Evolutionary conservation across 2,329 filamentous ascomycete genomes (phyloP), one percentile per base, ranked within the genome.

Genomic region (Diatrype stigma): DNA sequence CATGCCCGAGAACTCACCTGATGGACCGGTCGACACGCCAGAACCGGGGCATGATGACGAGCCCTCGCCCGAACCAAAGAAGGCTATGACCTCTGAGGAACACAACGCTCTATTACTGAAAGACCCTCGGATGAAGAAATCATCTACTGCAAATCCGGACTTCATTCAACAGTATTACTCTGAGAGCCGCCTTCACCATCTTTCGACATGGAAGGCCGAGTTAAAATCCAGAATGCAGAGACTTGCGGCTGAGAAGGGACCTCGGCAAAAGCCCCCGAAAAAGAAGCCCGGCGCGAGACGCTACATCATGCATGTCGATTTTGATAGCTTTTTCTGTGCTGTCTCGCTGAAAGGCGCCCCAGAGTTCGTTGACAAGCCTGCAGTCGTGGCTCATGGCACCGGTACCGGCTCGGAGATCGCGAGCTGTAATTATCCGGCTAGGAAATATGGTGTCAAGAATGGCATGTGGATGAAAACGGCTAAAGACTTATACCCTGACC

Each of bases 401-500:
- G 93, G 93, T 0, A 83, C 82, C 22, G 90, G 90, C 0, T 96
- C 93, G 0, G 94, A 99, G 65, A 97, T 99, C 62, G 94, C 94
- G 21, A 96, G 92, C 57, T 99, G 94, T 71, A 99, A 99, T 63
- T 99, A 99, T 65, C 85, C 87, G 19, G 94, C 95, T 6, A 84
- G 94, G 35, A 79, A 82, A 30, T 94, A 86, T 60, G 93, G 93
- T 1, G 79, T 99, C 49, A 96, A 92, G 65, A 99, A 99, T 60
- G 95, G 95, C 35, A 99, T 97, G 94, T 99, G 95, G 94, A 97
- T 99, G 93, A 95, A 93, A 66, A 79, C 81, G 32, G 94, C 94
- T 0, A 77, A 87, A 52, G 86, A 94, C 58, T 69, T 94, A 17
- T 99, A 91, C 63, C 86, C 93, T 0, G 83, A 90, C 21, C 75